These are phyloP conservation scores for Collybia sordida DNA, from an alignment of 768 basidiomycete genomes.

Conservation along the genomic window DNA sequence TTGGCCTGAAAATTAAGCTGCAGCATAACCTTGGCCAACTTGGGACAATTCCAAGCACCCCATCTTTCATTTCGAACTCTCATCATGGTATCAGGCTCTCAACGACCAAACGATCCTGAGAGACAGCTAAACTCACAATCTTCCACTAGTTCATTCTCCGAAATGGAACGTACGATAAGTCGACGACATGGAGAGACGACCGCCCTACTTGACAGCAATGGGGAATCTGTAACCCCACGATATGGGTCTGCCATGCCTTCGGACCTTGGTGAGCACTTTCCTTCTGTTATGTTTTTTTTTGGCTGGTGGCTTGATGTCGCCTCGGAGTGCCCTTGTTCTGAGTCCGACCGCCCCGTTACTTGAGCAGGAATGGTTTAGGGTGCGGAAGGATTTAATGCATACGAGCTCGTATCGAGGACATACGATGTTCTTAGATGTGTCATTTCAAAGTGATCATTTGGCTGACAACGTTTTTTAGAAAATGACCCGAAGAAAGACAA, in stretches of 20 bases:
- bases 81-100: slow-evolving; percentile 5
- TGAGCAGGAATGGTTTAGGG: too few species aligned
- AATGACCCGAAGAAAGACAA: slow-evolving; percentile 15
- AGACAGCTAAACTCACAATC: slow-evolving; percentile 5
- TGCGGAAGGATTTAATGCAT: too few species aligned
- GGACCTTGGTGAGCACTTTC: slow-evolving; percentile 18
- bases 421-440: too few species aligned
- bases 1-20: neutral
- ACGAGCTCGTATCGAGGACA: too few species aligned
- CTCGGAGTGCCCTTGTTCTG: too few species aligned
- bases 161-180: slow-evolving; percentile 11
- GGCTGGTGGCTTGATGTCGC: too few species aligned
- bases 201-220: slow-evolving; percentile 28
- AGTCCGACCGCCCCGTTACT: too few species aligned
- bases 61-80: neutral
- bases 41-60: neutral
- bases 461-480: neutral
- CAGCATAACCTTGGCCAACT: neutral
- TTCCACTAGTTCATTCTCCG: slow-evolving; percentile 17
- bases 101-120: slow-evolving; percentile 1
- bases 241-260: slow-evolving; percentile 26
- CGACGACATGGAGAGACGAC: slow-evolving; percentile 27
- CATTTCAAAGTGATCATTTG: too few species aligned
- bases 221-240: slow-evolving; percentile 17
- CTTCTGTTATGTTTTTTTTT: neutral